These are phyloP conservation scores for Populus euphratica DNA, from an alignment of 345 rosid genomes.

Conservation along the genomic window DNA sequence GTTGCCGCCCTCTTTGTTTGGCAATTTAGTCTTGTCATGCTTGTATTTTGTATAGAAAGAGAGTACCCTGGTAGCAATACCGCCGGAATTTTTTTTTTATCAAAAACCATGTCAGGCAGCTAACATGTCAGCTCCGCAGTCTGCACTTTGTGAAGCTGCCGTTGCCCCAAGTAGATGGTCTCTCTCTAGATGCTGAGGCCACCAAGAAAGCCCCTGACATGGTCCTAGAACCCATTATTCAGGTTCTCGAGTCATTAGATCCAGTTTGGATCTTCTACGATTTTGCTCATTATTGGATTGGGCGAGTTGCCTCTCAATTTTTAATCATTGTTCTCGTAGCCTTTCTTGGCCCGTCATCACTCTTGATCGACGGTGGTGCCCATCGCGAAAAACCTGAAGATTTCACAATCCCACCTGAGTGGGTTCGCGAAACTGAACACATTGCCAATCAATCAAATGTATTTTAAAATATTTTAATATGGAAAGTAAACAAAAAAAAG, in stretches of 20 bases:
- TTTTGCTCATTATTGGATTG: slow-evolving; percentile 4
- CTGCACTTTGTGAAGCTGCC: neutral
- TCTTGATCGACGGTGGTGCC: neutral
- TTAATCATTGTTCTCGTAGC: neutral
- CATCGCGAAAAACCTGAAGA: neutral
- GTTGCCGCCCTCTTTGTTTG: too few species aligned
- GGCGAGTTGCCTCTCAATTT: neutral
- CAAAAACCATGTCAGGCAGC: too few species aligned
- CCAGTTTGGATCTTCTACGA: slow-evolving; percentile 13
- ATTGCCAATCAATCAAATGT: too few species aligned
- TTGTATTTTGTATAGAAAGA: too few species aligned
- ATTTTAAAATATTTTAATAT: too few species aligned
- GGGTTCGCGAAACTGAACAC: neutral
- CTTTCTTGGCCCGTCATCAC: neutral
- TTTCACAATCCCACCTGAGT: neutral
- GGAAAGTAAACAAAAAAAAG: too few species aligned
- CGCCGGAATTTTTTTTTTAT: too few species aligned
- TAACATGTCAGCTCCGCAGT: too few species aligned
- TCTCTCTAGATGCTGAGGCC: slow-evolving; percentile 11
- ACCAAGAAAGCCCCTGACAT: slow-evolving; percentile 11
- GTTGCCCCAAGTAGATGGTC: neutral
- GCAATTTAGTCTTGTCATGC: too few species aligned
- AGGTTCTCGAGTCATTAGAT: neutral
- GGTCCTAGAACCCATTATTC: neutral
- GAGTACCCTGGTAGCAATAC: too few species aligned